These are phyloP conservation scores for Gnaphalium uliginosum DNA, from an alignment of 129 eudicot species.

Conservation along the genomic window DNA sequence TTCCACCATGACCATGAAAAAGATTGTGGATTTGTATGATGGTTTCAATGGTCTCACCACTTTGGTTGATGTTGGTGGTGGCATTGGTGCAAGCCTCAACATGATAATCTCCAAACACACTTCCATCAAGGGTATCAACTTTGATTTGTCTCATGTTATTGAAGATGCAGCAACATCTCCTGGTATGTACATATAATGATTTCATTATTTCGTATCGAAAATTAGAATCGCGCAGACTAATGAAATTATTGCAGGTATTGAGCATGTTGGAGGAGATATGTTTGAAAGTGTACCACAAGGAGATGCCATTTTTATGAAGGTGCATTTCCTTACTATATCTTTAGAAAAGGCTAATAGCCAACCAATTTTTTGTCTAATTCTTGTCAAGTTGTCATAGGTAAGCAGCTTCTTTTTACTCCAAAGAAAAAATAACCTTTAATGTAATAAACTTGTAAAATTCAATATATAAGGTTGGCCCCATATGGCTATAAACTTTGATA, in stretches of 20 bases:
- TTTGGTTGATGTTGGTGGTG: slow-evolving; percentile 79
- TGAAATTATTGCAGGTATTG: slow-evolving; percentile 42
- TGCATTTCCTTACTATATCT: slow-evolving; percentile 2
- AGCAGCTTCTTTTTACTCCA: not conserved
- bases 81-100: slow-evolving; percentile 57
- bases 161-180: slow-evolving; percentile 58
- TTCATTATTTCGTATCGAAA: not conserved
- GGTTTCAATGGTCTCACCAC: slow-evolving; percentile 66
- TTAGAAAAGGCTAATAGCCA: not conserved
- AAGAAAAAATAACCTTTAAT: no score
- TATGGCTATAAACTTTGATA: not conserved
- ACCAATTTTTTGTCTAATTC: not conserved
- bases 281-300: slow-evolving; percentile 76
- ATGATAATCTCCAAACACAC: slow-evolving; percentile 68
- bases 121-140: slow-evolving; percentile 66
- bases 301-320: slow-evolving; percentile 90
- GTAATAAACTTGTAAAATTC: no score
- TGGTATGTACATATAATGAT: slow-evolving; percentile 28
- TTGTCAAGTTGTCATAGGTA: not conserved
- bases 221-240: not conserved
- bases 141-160: slow-evolving; percentile 72
- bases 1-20: slow-evolving; percentile 63
- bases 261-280: slow-evolving; percentile 77
- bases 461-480: no score
- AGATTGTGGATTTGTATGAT: slow-evolving; percentile 56